A percentile compares a stretch with the other conserved stretches of the same genome.
Evolutionary conservation across 805 yeast species (phyloP).

Genomic region (Metschnikowia gelsemii): DNA sequence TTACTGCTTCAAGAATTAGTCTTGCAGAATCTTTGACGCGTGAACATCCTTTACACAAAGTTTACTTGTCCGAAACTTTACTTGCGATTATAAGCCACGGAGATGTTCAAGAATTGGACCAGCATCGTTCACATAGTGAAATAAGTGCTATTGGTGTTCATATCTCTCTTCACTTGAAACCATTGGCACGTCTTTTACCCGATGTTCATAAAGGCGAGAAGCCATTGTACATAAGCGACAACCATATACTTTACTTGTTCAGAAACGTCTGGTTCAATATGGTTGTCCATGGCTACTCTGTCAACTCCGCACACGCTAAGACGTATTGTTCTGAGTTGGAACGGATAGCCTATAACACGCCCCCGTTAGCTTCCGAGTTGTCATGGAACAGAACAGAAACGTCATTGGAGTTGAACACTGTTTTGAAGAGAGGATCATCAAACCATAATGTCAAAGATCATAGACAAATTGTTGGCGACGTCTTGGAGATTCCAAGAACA

Average conservation of each 20-base stretch:
- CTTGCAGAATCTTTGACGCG: conserved; percentile 41
- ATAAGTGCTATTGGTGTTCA: conserved; percentile 69
- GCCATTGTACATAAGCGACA: conserved; percentile 47
- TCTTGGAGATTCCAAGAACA: conserved; percentile 49
- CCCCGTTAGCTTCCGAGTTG: conserved; percentile 30
- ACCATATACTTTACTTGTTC: conserved; percentile 57
- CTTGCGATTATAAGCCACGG: conserved; percentile 71
- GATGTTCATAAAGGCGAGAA: conserved; percentile 39
- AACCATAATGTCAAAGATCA: conserved; percentile 77
- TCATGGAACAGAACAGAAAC: conserved; percentile 75
- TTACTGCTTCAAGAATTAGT: conserved; percentile 51
- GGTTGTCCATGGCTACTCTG: conserved; percentile 86
- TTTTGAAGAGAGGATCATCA: conserved; percentile 85
- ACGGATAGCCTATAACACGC: conserved; percentile 76
- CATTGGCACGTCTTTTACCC: conserved; percentile 77
- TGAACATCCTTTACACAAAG: conserved; percentile 45
- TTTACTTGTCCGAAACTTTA: conserved; percentile 66
- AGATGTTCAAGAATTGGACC: conserved; percentile 71
- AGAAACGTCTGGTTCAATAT: conserved; percentile 93
- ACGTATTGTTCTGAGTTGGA: conserved; percentile 50
- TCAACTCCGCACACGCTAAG: conserved; percentile 52
- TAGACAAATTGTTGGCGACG: conserved; percentile 54
- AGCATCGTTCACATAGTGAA: conserved; percentile 75
- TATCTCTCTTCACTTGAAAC: conserved; percentile 62
- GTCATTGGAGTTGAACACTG: conserved; percentile 87